Percentiles rank a stretch among this genome's conserved stretches.
These are phyloP conservation scores for Uronychia setigera DNA, from an alignment of 73 alveolate genomes.

Conservation along the genomic window DNA sequence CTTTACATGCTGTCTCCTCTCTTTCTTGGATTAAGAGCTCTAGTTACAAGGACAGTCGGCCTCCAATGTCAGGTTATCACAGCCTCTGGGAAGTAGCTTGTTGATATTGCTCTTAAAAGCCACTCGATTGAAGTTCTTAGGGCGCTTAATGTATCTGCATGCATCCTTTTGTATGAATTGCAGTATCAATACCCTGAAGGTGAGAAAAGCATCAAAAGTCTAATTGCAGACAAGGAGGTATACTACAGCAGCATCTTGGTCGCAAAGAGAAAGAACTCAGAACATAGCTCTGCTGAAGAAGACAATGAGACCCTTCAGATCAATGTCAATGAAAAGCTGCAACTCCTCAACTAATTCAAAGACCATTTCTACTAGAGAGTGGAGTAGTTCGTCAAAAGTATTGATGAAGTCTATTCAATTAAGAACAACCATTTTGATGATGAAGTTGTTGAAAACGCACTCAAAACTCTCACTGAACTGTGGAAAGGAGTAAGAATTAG, in stretches of 20 bases:
- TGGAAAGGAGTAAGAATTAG: constrained; percentile 8
- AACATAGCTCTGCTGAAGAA: not conserved
- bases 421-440: constrained; percentile 40
- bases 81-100: not conserved
- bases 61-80: not conserved
- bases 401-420: not conserved
- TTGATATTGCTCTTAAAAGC: not conserved
- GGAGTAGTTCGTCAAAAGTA: not conserved
- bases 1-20: not conserved
- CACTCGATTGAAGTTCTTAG: not conserved
- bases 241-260: not conserved
- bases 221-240: not conserved
- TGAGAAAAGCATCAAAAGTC: not conserved
- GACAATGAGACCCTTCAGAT: not conserved
- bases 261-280: not conserved
- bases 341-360: not conserved
- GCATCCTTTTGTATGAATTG: not conserved
- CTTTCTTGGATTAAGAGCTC: not conserved
- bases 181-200: not conserved
- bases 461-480: constrained; percentile 10
- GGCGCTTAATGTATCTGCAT: not conserved
- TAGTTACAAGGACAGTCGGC: not conserved
- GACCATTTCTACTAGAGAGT: not conserved
- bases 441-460: constrained; percentile 33
- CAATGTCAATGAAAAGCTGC: not conserved